Conservation (phyloP, 805 yeast species). For the Schwanniomyces sp. region DNA sequence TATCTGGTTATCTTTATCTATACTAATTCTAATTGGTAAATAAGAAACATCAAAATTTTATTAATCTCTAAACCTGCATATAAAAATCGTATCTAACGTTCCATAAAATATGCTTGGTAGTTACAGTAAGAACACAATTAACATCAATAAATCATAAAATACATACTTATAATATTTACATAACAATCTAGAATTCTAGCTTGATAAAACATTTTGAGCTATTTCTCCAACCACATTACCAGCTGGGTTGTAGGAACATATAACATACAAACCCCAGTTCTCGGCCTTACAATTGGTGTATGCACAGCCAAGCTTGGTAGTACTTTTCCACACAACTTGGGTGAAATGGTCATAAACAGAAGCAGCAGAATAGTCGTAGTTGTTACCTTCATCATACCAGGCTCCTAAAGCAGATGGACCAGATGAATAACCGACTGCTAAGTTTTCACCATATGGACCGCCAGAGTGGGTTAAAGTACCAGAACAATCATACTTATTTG, state of each 20-base stretch:
- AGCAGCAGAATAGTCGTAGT: conserved; percentile 30
- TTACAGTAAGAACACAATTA: background rate
- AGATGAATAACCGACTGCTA: conserved; percentile 35
- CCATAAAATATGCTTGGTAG: background rate
- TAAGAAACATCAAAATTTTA: background rate
- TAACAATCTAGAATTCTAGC: background rate
- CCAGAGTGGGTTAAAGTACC: conserved; percentile 38
- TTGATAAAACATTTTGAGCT: conserved; percentile 14
- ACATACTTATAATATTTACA: background rate
- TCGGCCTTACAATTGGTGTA: conserved; percentile 53
- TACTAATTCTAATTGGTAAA: background rate
- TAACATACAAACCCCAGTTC: conserved; percentile 55
- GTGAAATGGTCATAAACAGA: conserved; percentile 63
- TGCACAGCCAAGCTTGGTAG: conserved; percentile 72
- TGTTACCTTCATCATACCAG: conserved; percentile 41
- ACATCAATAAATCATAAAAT: conserved; percentile 1
- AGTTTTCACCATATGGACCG: conserved; percentile 42
- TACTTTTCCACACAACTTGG: conserved; percentile 70
- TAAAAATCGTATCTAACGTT: background rate
- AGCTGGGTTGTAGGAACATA: conserved; percentile 72
- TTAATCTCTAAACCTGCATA: background rate
- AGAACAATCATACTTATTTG: conserved; percentile 49
- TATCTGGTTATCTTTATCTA: background rate
- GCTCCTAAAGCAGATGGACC: conserved; percentile 34
- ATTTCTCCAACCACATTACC: conserved; percentile 63